A percentile compares a stretch with the other conserved stretches of the same genome.
Evolutionary conservation across 257 asterid species (phyloP).

Genomic region (Fraxinus anomala): DNA sequence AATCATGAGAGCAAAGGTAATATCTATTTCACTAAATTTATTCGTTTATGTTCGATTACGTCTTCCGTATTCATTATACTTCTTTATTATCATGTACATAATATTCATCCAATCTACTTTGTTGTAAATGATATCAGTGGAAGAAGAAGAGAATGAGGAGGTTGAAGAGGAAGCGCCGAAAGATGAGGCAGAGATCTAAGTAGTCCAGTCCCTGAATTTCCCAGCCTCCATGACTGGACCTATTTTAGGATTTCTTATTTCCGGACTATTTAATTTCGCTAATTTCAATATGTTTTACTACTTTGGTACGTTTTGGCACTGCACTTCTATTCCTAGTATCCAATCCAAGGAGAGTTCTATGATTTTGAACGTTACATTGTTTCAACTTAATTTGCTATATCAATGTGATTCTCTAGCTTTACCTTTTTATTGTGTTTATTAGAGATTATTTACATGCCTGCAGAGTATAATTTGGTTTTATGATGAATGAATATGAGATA

Average conservation of each 20-base stretch:
- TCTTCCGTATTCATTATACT: background rate
- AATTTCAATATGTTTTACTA: background rate
- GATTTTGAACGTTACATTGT: background rate
- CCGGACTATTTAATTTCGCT: background rate
- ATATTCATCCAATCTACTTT: background rate
- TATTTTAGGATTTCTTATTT: background rate
- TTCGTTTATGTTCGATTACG: background rate
- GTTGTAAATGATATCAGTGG: slow-evolving; percentile 14
- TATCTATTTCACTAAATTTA: background rate
- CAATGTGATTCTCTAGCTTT: background rate
- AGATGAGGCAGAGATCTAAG: slow-evolving; percentile 43
- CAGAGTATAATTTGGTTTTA: background rate
- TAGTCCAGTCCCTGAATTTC: background rate
- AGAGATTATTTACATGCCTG: background rate
- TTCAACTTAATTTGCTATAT: background rate
- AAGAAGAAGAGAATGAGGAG: slow-evolving; percentile 43
- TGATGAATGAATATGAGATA: background rate
- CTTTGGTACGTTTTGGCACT: background rate
- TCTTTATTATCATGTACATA: background rate
- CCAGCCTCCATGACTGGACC: background rate
- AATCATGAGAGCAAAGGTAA: slow-evolving; percentile 23
- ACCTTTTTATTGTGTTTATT: background rate
- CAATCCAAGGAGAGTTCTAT: background rate
- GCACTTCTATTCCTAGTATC: background rate
- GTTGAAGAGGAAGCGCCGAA: slow-evolving; percentile 42